A percentile compares a stretch with the other conserved stretches of the same genome.
phyloP scores from a whole-genome alignment of 1,284 basidiomycete genomes.

The Ceratobasidium sp. region DNA sequence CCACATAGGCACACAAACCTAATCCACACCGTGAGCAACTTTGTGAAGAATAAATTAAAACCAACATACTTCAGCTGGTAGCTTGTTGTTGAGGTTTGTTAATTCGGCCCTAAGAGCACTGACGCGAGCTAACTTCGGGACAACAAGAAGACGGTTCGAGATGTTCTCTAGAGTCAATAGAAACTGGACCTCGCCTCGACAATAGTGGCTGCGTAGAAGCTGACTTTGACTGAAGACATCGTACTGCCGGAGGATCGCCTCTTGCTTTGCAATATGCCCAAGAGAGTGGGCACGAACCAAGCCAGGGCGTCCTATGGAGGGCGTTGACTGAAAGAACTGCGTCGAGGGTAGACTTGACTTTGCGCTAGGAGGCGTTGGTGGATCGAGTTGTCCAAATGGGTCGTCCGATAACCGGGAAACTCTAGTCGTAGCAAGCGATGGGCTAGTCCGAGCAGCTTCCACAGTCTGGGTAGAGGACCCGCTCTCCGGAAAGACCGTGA shows the following conservation, averaged over 20 bases:
- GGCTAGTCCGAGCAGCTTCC: conserved; percentile 74
- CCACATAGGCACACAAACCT: conserved; percentile 99
- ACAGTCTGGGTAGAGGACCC: conserved; percentile 52
- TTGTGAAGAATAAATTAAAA: conserved; percentile 38
- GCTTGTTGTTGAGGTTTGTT: conserved; percentile 94
- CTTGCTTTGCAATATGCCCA: conserved; percentile 60
- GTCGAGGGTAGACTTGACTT: conserved; percentile 51
- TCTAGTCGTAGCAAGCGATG: conserved; percentile 66
- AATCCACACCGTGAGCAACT: conserved; percentile 18
- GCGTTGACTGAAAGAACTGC: conserved; percentile 53
- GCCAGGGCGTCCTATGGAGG: conserved; percentile 58
- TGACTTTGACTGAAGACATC: conserved; percentile 73
- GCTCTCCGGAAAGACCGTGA: conserved; percentile 41
- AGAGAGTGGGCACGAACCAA: conserved; percentile 70
- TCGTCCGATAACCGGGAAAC: conserved; percentile 67
- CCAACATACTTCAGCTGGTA: conserved; percentile 85
- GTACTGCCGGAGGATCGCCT: conserved; percentile 71
- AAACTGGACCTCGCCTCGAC: conserved; percentile 92
- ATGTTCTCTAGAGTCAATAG: conserved; percentile 91
- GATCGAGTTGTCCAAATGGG: conserved; percentile 75
- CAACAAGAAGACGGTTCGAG: conserved; percentile 88
- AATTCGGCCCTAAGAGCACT: conserved; percentile 96
- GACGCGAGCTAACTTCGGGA: conserved; percentile 94
- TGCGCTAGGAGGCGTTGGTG: conserved; percentile 52
- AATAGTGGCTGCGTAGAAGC: conserved; percentile 89